Evolutionary conservation across 1,284 basidiomycete genomes (phyloP).

Genomic region (Apiotrichum sp.): DNA sequence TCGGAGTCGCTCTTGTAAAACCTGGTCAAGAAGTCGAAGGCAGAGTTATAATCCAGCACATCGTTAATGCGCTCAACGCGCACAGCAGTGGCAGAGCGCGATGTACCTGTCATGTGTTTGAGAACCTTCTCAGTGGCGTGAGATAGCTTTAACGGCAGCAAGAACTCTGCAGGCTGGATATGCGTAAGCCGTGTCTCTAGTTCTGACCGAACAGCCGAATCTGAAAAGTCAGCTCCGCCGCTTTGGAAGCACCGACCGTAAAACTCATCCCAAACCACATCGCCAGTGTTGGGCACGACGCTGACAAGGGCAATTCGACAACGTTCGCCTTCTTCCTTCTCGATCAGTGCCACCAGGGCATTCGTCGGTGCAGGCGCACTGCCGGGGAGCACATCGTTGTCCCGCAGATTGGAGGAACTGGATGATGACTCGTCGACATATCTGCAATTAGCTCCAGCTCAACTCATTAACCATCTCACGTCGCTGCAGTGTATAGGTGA

Average conservation of each 20-base stretch:
- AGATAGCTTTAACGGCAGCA: constrained; percentile 63
- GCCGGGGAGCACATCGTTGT: constrained; percentile 32
- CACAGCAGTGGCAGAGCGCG: constrained; percentile 28
- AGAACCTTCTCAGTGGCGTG: constrained; percentile 72
- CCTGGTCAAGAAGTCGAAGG: constrained; percentile 63
- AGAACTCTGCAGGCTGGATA: constrained; percentile 72
- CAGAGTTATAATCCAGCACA: constrained; percentile 60
- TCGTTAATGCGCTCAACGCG: constrained; percentile 62
- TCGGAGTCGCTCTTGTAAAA: constrained; percentile 55
- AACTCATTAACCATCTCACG: constrained; percentile 53
- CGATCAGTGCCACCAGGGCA: constrained; percentile 55
- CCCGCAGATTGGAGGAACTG: constrained; percentile 32
- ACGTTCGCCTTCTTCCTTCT: constrained; percentile 56
- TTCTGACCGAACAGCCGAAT: constrained; percentile 76
- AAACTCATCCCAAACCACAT: constrained; percentile 88
- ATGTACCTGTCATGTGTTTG: constrained; percentile 56
- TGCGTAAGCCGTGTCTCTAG: constrained; percentile 77
- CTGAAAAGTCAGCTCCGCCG: constrained; percentile 46
- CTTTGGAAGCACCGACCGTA: constrained; percentile 52
- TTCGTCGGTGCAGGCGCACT: constrained; percentile 38
- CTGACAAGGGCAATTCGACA: constrained; percentile 68
- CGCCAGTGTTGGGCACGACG: constrained; percentile 79
- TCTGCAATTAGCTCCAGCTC: constrained; percentile 10
- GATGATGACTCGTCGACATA: constrained; percentile 44
- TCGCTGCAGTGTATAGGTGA: constrained; percentile 78